Evolutionary conservation across 1,284 basidiomycete genomes (phyloP).

Genomic region (Lentinula novae-zelandiae): DNA sequence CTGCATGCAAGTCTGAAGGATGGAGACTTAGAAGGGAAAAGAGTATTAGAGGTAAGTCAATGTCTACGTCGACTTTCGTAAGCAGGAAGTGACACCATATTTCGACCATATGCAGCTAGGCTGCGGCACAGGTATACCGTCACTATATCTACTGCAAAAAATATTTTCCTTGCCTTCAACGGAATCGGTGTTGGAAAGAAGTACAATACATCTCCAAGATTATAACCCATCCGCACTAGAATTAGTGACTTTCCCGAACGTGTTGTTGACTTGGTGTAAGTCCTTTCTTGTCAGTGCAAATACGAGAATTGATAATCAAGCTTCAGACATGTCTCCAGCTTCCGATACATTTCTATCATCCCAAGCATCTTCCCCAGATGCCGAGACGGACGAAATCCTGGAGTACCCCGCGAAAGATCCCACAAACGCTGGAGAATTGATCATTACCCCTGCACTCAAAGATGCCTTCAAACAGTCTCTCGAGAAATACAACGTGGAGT

Average conservation of each 20-base stretch:
- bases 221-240: slow-evolving; percentile 86
- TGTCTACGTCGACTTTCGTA: slow-evolving; percentile 6
- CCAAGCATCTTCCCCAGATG: slow-evolving; percentile 14
- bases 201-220: slow-evolving; percentile 85
- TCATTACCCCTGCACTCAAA: slow-evolving; percentile 61
- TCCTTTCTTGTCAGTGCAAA: slow-evolving; percentile 17
- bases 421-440: slow-evolving; percentile 46
- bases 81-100: slow-evolving; percentile 19
- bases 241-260: slow-evolving; percentile 85
- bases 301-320: background rate
- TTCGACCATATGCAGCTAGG: slow-evolving; percentile 58
- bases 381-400: slow-evolving; percentile 20
- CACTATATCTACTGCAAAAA: slow-evolving; percentile 65
- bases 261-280: slow-evolving; percentile 85
- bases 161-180: slow-evolving; percentile 44
- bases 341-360: slow-evolving; percentile 35
- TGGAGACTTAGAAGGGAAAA: slow-evolving; percentile 33
- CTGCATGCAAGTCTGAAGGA: slow-evolving; percentile 33
- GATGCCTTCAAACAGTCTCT: slow-evolving; percentile 64
- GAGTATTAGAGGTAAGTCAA: slow-evolving; percentile 59
- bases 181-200: slow-evolving; percentile 24
- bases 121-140: slow-evolving; percentile 89
- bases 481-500: slow-evolving; percentile 43
- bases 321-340: slow-evolving; percentile 46
- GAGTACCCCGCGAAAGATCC: slow-evolving; percentile 21